Percentiles rank a stretch among this genome's conserved stretches.
Conservation (phyloP, 495 filamentous ascomycete species). For the Lasiosphaeriaceae sp. region DNA sequence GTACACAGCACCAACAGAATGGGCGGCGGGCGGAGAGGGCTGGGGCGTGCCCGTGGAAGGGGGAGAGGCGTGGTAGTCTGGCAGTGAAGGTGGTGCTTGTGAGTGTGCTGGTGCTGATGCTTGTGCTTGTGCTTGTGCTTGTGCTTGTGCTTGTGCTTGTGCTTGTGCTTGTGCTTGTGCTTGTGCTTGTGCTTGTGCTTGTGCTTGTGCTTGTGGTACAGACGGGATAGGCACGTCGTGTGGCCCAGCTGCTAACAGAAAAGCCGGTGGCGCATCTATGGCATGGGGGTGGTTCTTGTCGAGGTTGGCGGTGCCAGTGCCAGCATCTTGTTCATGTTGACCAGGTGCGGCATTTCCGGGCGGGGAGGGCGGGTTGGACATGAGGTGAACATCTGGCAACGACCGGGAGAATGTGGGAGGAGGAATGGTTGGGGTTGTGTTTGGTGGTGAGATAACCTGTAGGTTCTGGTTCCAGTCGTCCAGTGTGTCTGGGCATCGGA, state of each 20-base stretch:
- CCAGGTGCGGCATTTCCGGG: constrained; percentile 48
- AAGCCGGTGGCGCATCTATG: constrained; percentile 10
- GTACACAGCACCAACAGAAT: constrained; percentile 21
- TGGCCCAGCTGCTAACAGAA: constrained; percentile 7
- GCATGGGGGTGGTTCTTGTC: constrained; percentile 1
- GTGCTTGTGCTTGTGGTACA: constrained; percentile 23
- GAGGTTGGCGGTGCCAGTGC: not conserved
- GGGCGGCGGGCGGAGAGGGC: constrained; percentile 1
- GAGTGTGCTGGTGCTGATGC: constrained; percentile 18
- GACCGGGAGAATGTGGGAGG: constrained; percentile 31
- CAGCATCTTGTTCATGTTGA: constrained; percentile 20
- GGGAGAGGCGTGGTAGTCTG: constrained; percentile 8
- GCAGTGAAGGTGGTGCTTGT: constrained; percentile 11
- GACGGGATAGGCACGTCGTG: constrained; percentile 20
- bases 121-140: constrained; percentile 24
- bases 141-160: constrained; percentile 21
- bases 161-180: constrained; percentile 18
- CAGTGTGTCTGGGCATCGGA: too few species aligned
- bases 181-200: constrained; percentile 17
- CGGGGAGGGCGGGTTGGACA: constrained; percentile 42
- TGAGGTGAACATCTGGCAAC: constrained; percentile 48
- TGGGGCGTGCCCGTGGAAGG: constrained; percentile 7
- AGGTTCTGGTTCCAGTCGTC: constrained; percentile 1
- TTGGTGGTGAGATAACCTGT: constrained; percentile 2
- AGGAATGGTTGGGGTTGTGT: too few species aligned